A percentile compares a stretch with the other conserved stretches of the same genome.
phyloP scores from a whole-genome alignment of 192 early-diverging fungal genomes.

The Coemansia sp. region DNA sequence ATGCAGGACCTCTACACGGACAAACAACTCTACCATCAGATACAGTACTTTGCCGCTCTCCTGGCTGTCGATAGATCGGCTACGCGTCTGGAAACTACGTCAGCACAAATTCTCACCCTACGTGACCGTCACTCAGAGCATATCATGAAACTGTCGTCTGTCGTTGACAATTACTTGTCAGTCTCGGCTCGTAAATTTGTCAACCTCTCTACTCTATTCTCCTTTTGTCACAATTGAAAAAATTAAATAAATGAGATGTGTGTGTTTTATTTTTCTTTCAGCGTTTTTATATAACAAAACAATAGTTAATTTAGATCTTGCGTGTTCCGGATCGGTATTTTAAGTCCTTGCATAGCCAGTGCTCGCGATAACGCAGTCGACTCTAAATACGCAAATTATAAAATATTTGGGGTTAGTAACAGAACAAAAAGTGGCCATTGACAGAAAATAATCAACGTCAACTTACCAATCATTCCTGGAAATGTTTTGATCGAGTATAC shows the following conservation, averaged over 20 bases:
- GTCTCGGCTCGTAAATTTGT: slow-evolving; percentile 74
- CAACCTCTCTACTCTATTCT: slow-evolving; percentile 68
- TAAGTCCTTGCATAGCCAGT: slow-evolving; percentile 77
- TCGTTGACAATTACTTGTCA: slow-evolving; percentile 68
- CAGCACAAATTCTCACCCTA: slow-evolving; percentile 21
- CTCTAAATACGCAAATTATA: slow-evolving; percentile 48
- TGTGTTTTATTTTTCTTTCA: neutral
- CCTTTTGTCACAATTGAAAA: slow-evolving; percentile 23
- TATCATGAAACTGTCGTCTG: slow-evolving; percentile 45
- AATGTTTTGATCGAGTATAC: slow-evolving; percentile 83
- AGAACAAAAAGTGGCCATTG: neutral
- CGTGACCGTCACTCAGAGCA: slow-evolving; percentile 51
- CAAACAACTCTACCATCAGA: slow-evolving; percentile 74
- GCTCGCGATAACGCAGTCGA: slow-evolving; percentile 74
- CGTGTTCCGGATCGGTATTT: slow-evolving; percentile 76
- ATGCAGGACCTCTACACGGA: slow-evolving; percentile 74
- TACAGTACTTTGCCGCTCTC: slow-evolving; percentile 73
- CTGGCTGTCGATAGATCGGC: slow-evolving; percentile 32
- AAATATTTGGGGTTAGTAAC: neutral
- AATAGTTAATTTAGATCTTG: slow-evolving; percentile 41
- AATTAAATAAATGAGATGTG: neutral
- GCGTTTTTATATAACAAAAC: neutral
- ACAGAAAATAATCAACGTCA: neutral
- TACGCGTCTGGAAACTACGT: slow-evolving; percentile 18
- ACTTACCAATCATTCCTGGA: slow-evolving; percentile 79